Conservation (phyloP, 1,284 basidiomycete species). For the Malassezia caprae region DNA sequence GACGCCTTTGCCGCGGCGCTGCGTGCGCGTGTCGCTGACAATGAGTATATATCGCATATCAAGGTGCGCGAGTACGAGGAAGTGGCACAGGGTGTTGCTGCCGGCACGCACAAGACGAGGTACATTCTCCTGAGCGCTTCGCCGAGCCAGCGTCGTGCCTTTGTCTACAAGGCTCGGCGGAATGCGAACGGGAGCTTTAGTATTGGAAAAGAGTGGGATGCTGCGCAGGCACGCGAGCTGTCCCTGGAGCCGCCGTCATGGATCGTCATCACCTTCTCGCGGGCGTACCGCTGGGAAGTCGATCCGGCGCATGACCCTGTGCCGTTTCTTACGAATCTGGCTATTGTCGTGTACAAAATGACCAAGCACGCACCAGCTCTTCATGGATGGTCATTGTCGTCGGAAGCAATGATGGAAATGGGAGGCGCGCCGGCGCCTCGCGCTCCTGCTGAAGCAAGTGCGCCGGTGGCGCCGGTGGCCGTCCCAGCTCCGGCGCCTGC, state of each 20-base stretch:
- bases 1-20: constrained; percentile 41
- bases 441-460: neutral
- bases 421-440: neutral
- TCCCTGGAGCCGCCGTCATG: constrained; percentile 55
- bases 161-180: constrained; percentile 74
- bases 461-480: neutral
- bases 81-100: neutral
- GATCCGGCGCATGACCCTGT: constrained; percentile 21
- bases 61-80: constrained; percentile 41
- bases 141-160: constrained; percentile 31
- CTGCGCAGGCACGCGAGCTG: constrained; percentile 68
- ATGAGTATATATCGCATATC: constrained; percentile 43
- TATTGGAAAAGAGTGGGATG: constrained; percentile 90
- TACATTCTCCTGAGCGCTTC: constrained; percentile 41
- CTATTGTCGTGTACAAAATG: neutral
- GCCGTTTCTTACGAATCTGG: neutral
- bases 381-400: neutral
- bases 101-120: constrained; percentile 29
- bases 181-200: constrained; percentile 92
- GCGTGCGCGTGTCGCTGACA: constrained; percentile 27
- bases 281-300: constrained; percentile 41
- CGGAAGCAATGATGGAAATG: neutral
- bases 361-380: neutral
- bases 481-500: neutral
- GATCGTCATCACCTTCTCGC: constrained; percentile 32